phyloP scores from a whole-genome alignment of 768 basidiomycete genomes.

The Trametes elegans region DNA sequence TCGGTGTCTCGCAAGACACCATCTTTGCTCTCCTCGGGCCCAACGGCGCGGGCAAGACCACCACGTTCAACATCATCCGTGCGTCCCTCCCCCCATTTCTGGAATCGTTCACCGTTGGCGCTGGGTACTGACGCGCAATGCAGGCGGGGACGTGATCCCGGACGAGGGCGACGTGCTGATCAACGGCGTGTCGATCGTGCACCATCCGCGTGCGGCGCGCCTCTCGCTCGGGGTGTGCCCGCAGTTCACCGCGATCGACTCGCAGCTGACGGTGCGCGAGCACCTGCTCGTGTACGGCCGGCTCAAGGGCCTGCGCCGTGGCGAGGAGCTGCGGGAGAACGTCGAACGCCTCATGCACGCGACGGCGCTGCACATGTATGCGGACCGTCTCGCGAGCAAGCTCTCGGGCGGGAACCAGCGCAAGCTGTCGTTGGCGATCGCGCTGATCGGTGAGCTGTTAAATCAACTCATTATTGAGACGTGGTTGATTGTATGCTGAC shows the following conservation, averaged over 20 bases:
- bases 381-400: slow-evolving; percentile 69
- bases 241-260: slow-evolving; percentile 81
- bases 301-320: slow-evolving; percentile 61
- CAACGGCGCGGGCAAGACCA: slow-evolving; percentile 83
- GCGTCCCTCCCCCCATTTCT: slow-evolving; percentile 26
- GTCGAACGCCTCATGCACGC: slow-evolving; percentile 57
- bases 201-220: slow-evolving; percentile 61
- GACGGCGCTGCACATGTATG: slow-evolving; percentile 57
- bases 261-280: slow-evolving; percentile 74
- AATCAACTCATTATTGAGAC: not conserved
- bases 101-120: not conserved
- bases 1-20: slow-evolving; percentile 60
- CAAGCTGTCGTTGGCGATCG: slow-evolving; percentile 73
- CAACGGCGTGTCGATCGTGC: slow-evolving; percentile 61
- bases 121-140: not conserved
- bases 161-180: slow-evolving; percentile 70
- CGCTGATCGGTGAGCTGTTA: slow-evolving; percentile 54
- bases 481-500: not conserved
- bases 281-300: slow-evolving; percentile 71
- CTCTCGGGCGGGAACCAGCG: slow-evolving; percentile 80
- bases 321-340: slow-evolving; percentile 48
- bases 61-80: slow-evolving; percentile 81
- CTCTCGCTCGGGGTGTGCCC: slow-evolving; percentile 78
- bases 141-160: slow-evolving; percentile 68
- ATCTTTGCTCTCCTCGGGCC: slow-evolving; percentile 76